Base-by-base conservation (phyloP, 129 eudicot genomes). In the Ambrosia trifida region DNA sequence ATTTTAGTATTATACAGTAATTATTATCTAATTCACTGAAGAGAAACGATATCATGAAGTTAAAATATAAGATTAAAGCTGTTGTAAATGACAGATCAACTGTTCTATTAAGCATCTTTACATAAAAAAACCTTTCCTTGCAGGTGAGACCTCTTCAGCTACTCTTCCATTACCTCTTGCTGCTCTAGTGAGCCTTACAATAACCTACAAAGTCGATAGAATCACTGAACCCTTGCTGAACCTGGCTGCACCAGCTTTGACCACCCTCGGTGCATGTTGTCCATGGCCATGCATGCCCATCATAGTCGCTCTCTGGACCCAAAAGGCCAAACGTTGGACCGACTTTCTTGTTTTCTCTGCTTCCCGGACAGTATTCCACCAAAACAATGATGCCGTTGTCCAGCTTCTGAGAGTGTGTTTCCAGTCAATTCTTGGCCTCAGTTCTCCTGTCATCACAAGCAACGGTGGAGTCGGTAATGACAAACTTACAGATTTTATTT, bases 281-380 rank as follows among this genome's bases (percentile, higher is more conserved):
- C 97, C 99, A 2, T 95, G 97, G 97, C 99, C 99, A 52, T 90
- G 99, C 82, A 87, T 95, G 97, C 89, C 97, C 70, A 84, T 95
- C 69, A 82, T 95, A 58, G 70, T 93, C 16, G 82, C 99, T 17
- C 81, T 95, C 13, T 95, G 99, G 99, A 82, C 89, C 41, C 99
- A 95, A 75, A 95, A 95, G 73, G 99, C 85, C 63, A 95, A 86
- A 79, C 96, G 97, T 17, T 95, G 99, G 99, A 86, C 91, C 66
- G 94, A 95, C 82, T 90, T 85, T 65, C 91, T 95, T 11, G 81
- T 90, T 56, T 95, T 90, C 82, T 78, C 87, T 12, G 97, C 99
- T 28, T 90, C 99, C 30, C 90, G 85, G 32, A 86, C 96, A 9
- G 88, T 90, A n/a, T 95, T 95, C 82, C 93, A 84, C 80, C 99